phyloP scores from a whole-genome alignment of 2,329 filamentous ascomycete species.

The Huntiella omanensis region DNA sequence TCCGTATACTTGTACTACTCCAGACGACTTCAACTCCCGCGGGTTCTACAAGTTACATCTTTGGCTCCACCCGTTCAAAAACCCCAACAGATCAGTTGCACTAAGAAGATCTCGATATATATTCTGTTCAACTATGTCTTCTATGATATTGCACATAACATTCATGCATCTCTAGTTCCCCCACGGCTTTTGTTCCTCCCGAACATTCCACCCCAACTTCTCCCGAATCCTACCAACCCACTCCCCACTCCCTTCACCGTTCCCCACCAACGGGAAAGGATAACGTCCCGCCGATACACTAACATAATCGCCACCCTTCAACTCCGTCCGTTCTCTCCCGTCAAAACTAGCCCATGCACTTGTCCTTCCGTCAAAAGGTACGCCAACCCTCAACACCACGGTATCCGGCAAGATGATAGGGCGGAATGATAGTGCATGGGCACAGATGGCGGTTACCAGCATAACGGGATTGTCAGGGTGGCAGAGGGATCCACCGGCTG shows the following conservation, averaged over 20 bases:
- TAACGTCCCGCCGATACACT: constrained; percentile 66
- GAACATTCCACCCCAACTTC: constrained; percentile 65
- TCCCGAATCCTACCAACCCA: constrained; percentile 68
- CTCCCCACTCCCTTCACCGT: constrained; percentile 47
- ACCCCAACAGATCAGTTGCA: too few species aligned
- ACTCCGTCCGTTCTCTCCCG: constrained; percentile 70
- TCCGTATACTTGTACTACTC: too few species aligned
- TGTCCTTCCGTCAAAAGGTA: constrained; percentile 83
- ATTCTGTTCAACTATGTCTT: too few species aligned
- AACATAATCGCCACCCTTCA: constrained; percentile 63
- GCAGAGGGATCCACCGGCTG: constrained; percentile 83
- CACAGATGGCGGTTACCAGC: constrained; percentile 81
- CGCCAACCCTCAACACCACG: constrained; percentile 77
- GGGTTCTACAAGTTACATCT: too few species aligned
- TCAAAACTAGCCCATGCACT: constrained; percentile 97
- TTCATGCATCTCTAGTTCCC: constrained; percentile 12
- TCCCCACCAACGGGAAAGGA: constrained; percentile 59
- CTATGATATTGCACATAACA: neutral
- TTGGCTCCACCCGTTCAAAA: too few species aligned
- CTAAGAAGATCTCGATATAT: too few species aligned
- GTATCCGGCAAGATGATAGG: constrained; percentile 96
- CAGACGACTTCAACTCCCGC: too few species aligned
- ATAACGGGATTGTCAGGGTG: constrained; percentile 96
- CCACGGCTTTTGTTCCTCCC: constrained; percentile 53
- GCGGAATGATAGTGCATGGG: constrained; percentile 84